phyloP scores from a whole-genome alignment of 148 eudicot species.

The Oxyria digyna region DNA sequence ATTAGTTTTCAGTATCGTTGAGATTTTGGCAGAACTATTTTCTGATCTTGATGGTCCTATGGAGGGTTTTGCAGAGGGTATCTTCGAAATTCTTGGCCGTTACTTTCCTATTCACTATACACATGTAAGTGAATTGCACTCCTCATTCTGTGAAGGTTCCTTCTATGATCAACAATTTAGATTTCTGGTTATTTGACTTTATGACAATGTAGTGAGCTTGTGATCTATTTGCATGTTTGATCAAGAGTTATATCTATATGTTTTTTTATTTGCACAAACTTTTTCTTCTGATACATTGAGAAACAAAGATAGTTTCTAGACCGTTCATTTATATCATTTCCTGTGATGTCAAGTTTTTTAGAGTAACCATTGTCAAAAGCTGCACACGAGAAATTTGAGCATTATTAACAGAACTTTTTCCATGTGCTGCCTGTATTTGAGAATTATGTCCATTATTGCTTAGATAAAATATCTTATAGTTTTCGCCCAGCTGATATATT shows the following conservation, averaged over 20 bases:
- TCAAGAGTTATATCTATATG: neutral
- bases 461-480: neutral
- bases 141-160: neutral
- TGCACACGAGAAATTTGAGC: neutral
- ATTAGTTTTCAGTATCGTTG: constrained; percentile 58
- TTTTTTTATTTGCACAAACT: neutral
- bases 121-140: constrained; percentile 48
- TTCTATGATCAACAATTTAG: neutral
- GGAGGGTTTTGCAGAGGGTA: constrained; percentile 58
- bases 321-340: neutral
- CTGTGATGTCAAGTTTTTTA: neutral
- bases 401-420: neutral
- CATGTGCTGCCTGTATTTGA: neutral
- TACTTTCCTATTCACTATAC: constrained; percentile 93
- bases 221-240: neutral
- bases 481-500: neutral
- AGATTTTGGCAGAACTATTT: constrained; percentile 37
- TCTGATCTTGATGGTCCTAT: constrained; percentile 58
- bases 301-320: neutral
- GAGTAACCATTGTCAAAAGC: neutral
- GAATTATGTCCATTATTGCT: neutral
- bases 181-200: neutral
- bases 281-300: neutral
- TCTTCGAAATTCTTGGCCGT: constrained; percentile 65
- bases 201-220: neutral